Conservation (phyloP, 2,329 filamentous ascomycete genomes). For the Sclerotinia subarctica region DNA sequence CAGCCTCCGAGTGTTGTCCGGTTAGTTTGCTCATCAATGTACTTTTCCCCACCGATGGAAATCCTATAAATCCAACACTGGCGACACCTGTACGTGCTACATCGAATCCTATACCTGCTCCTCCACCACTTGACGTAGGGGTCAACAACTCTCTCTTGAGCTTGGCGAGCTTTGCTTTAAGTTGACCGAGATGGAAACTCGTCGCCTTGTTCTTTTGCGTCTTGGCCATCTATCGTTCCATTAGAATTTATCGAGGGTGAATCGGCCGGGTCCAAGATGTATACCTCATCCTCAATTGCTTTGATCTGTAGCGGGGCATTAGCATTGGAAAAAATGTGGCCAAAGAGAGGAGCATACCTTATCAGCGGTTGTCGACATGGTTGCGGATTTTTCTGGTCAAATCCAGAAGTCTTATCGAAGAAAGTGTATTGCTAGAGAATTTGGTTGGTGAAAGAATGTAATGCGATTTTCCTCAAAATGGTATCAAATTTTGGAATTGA, state of each 20-base stretch:
- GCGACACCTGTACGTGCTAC: constrained; percentile 96
- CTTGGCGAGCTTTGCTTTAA: constrained; percentile 98
- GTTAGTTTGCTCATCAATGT: constrained; percentile 94
- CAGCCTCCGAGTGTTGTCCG: constrained; percentile 94
- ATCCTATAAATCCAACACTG: constrained; percentile 95
- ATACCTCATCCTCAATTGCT: constrained; percentile 90
- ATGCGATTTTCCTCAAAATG: neutral
- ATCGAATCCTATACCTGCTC: constrained; percentile 87
- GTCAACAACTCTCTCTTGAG: constrained; percentile 94
- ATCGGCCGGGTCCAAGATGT: constrained; percentile 33
- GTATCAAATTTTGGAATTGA: constrained; percentile 10
- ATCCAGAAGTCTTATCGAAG: neutral
- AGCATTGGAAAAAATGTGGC: constrained; percentile 21
- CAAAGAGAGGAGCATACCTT: constrained; percentile 58
- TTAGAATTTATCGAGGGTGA: constrained; percentile 27
- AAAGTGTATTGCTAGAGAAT: neutral
- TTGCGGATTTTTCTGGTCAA: constrained; percentile 37
- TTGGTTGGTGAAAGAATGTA: neutral
- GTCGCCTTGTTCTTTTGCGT: constrained; percentile 98
- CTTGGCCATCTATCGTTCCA: constrained; percentile 70
- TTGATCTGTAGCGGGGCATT: constrained; percentile 67
- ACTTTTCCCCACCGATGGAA: constrained; percentile 97
- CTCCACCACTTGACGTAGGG: constrained; percentile 78
- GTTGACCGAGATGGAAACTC: constrained; percentile 87
- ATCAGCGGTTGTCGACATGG: constrained; percentile 95